These are phyloP conservation scores for Cornus kousa DNA, from an alignment of 148 eudicot species.

Conservation along the genomic window DNA sequence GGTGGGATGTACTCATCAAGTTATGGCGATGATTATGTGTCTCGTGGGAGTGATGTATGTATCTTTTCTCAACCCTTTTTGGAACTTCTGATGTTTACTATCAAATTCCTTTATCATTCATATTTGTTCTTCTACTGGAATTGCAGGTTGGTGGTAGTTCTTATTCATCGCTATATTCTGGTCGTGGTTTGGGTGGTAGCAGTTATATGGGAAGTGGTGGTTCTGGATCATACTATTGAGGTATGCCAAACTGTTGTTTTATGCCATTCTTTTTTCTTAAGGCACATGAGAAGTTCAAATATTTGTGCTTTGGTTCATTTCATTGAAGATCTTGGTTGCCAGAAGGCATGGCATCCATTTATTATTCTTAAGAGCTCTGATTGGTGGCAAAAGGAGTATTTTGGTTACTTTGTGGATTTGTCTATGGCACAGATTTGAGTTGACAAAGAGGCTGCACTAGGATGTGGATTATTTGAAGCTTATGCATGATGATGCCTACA, in stretches of 20 bases:
- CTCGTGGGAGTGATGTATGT: constrained; percentile 88
- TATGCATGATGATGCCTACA: constrained; percentile 15
- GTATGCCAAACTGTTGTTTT: constrained; percentile 16
- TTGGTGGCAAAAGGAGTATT: constrained; percentile 3
- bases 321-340: constrained; percentile 8
- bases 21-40: constrained; percentile 65
- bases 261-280: constrained; percentile 1
- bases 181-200: constrained; percentile 71
- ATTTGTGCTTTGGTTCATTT: not conserved
- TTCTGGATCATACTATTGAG: constrained; percentile 91
- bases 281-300: not conserved
- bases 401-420: constrained; percentile 22
- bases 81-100: not conserved
- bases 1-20: constrained; percentile 83
- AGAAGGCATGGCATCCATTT: not conserved
- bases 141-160: constrained; percentile 84
- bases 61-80: constrained; percentile 1
- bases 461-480: constrained; percentile 24
- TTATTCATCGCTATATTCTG: constrained; percentile 74
- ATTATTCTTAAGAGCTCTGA: constrained; percentile 2
- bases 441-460: constrained; percentile 30
- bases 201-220: constrained; percentile 80
- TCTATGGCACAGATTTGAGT: constrained; percentile 30
- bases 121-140: not conserved
- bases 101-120: not conserved